Percentiles rank a stretch among this genome's conserved stretches.
These are phyloP conservation scores for Acanthamoeba triangularis DNA, from an alignment of 208 protist species.

Conservation along the genomic window DNA sequence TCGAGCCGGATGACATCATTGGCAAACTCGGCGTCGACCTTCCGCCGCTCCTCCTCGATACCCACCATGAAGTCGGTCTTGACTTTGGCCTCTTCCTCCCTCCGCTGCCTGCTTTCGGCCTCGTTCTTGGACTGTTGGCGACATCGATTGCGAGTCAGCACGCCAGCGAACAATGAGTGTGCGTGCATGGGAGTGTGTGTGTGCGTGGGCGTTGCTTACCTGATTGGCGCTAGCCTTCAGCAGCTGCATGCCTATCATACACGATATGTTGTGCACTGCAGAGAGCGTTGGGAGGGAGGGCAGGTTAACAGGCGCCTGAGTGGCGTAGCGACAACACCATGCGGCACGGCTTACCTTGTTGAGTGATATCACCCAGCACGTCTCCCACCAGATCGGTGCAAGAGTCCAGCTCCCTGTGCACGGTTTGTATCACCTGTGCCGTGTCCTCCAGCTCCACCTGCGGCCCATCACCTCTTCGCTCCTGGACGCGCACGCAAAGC, in stretches of 20 bases:
- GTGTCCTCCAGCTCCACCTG: slow-evolving; percentile 42
- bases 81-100: slow-evolving; percentile 2
- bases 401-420: slow-evolving; percentile 30
- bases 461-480: slow-evolving; percentile 9
- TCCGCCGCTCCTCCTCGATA: slow-evolving; percentile 20
- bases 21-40: slow-evolving; percentile 21
- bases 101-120: slow-evolving; percentile 14
- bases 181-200: not conserved
- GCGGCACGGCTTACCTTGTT: slow-evolving; percentile 22
- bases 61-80: slow-evolving; percentile 25
- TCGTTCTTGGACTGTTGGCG: slow-evolving; percentile 33
- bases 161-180: not conserved
- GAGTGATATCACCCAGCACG: slow-evolving; percentile 56
- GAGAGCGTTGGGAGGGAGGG: not conserved
- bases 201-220: not conserved
- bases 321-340: not conserved
- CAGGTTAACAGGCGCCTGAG: not conserved
- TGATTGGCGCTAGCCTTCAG: slow-evolving; percentile 46
- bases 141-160: not conserved
- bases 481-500: not conserved
- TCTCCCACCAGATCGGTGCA: slow-evolving; percentile 33
- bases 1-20: slow-evolving; percentile 52
- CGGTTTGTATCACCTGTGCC: slow-evolving; percentile 1
- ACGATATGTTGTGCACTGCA: slow-evolving; percentile 57
- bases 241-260: slow-evolving; percentile 61